Percentiles rank a stretch among this genome's conserved stretches.
Evolutionary conservation across 345 rosid species (phyloP).

Genomic region (Hibiscus syriacus): DNA sequence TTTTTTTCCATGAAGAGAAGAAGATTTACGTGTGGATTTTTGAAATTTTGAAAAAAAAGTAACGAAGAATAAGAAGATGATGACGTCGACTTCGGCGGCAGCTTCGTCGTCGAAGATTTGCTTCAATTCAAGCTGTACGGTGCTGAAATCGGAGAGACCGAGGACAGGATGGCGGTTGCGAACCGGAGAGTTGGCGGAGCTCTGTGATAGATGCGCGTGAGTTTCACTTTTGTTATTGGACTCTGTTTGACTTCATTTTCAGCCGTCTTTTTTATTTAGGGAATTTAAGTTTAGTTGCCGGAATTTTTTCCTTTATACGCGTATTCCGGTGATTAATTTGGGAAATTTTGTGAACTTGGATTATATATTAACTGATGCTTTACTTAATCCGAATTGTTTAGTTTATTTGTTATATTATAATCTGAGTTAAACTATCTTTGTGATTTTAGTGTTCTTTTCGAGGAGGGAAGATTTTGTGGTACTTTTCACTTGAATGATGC

Average conservation of each 20-base stretch:
- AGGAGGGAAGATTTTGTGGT: slow-evolving; percentile 78
- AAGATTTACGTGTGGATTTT: slow-evolving; percentile 10
- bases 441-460: slow-evolving; percentile 43
- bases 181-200: slow-evolving; percentile 69
- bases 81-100: slow-evolving; percentile 24
- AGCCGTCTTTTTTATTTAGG: background rate
- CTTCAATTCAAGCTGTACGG: slow-evolving; percentile 65
- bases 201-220: slow-evolving; percentile 96
- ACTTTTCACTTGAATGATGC: slow-evolving; percentile 53
- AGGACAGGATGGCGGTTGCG: slow-evolving; percentile 87
- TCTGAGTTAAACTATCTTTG: background rate
- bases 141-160: slow-evolving; percentile 42
- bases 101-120: slow-evolving; percentile 45
- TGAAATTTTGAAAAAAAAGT: background rate
- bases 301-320: background rate
- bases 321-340: slow-evolving; percentile 3
- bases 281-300: slow-evolving; percentile 6
- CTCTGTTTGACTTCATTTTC: slow-evolving; percentile 7
- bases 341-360: slow-evolving; percentile 1
- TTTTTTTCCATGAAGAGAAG: background rate
- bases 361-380: background rate
- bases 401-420: background rate
- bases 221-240: slow-evolving; percentile 8
- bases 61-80: background rate
- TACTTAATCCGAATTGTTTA: background rate